phyloP scores from a whole-genome alignment of 768 basidiomycete species.

The Pleurotus pulmonarius region DNA sequence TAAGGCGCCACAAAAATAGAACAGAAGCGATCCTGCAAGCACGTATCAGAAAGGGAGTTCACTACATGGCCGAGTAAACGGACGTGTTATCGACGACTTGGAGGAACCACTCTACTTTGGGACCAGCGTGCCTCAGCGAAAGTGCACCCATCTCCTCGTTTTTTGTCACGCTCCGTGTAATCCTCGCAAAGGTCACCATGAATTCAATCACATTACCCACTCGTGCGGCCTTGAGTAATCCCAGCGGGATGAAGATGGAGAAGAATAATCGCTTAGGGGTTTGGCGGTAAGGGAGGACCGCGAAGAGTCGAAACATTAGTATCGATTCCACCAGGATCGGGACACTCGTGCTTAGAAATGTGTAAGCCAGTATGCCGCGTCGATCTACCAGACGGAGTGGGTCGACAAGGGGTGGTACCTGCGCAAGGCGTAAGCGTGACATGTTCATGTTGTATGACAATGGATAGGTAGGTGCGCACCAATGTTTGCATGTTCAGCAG shows the following conservation, averaged over 20 bases:
- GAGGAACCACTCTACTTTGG: conserved; percentile 17
- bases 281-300: conserved; percentile 15
- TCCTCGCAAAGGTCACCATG: conserved; percentile 5
- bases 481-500: conserved; percentile 12
- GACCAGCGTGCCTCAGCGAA: conserved; percentile 1
- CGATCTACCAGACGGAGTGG: conserved; percentile 1
- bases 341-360: conserved; percentile 6
- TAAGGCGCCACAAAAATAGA: conserved; percentile 16
- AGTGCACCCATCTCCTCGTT: background rate
- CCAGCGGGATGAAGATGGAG: conserved; percentile 15
- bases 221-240: conserved; percentile 16
- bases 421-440: background rate
- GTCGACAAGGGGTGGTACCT: background rate
- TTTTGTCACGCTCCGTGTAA: background rate
- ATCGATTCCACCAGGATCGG: conserved; percentile 21
- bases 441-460: background rate
- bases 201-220: conserved; percentile 13
- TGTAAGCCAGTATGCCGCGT: conserved; percentile 7
- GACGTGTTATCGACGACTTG: conserved; percentile 16
- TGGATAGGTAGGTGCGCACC: background rate
- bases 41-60: background rate
- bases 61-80: conserved; percentile 1
- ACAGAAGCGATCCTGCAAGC: conserved; percentile 11
- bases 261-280: conserved; percentile 7
- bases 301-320: conserved; percentile 17